Conservation (phyloP, 345 rosid genomes). For the thale cress (Arabidopsis thaliana) region DNA sequence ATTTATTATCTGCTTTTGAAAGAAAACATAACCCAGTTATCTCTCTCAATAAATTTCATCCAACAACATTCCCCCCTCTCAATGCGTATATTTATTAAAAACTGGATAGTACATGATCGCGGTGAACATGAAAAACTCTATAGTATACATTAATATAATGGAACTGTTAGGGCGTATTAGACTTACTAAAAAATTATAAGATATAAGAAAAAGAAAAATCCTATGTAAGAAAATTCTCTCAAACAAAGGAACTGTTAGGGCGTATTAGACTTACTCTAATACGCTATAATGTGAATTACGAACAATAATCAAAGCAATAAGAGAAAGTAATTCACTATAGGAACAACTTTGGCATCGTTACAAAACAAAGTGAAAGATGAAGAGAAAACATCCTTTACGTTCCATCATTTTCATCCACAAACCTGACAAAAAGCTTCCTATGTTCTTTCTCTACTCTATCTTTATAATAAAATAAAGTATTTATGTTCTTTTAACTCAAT, state of each 20-base stretch:
- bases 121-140: no score
- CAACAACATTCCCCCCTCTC: not conserved
- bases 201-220: not conserved
- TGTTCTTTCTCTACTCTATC: slow-evolving; percentile 30
- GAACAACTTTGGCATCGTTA: slow-evolving; percentile 24
- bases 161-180: no score
- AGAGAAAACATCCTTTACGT: slow-evolving; percentile 35
- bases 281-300: not conserved
- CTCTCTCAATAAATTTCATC: not conserved
- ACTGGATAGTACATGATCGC: no score
- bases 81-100: not conserved
- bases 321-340: not conserved
- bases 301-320: not conserved
- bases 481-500: slow-evolving; percentile 6
- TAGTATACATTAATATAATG: no score
- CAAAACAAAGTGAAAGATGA: slow-evolving; percentile 32
- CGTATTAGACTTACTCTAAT: not conserved
- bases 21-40: not conserved
- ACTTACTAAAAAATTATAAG: not conserved
- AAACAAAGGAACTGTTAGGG: not conserved
- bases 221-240: not conserved
- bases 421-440: slow-evolving; percentile 38
- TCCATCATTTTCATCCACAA: slow-evolving; percentile 43
- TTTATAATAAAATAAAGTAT: slow-evolving; percentile 12
- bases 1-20: not conserved